Percentiles rank a stretch among this genome's conserved stretches.
phyloP scores from a whole-genome alignment of 495 filamentous ascomycete species.

The Aspergillus wentii region DNA sequence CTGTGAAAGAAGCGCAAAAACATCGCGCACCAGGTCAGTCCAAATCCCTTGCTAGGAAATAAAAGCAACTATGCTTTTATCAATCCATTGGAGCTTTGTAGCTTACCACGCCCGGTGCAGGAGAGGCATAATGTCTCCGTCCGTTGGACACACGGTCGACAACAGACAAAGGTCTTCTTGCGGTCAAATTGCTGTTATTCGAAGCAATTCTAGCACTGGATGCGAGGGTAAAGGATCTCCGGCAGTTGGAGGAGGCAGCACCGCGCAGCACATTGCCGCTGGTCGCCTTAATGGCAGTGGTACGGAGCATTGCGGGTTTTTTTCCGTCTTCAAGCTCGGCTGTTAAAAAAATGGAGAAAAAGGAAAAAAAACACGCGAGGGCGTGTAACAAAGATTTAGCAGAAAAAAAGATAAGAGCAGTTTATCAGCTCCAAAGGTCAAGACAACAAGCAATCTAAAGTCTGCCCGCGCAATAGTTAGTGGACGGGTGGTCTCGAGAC shows the following conservation, averaged over 20 bases:
- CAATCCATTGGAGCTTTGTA: too few species aligned
- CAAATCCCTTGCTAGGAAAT: too few species aligned
- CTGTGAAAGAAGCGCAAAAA: too few species aligned
- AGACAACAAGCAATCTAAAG: not conserved
- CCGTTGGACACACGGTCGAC: conserved; percentile 33
- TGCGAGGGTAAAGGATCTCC: conserved; percentile 42
- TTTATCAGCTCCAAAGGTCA: conserved; percentile 1
- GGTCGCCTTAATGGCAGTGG: conserved; percentile 42
- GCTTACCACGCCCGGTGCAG: conserved; percentile 47
- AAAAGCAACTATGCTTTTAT: too few species aligned
- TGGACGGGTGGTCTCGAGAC: too few species aligned
- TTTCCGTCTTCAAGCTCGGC: conserved; percentile 15
- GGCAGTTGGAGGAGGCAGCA: conserved; percentile 41
- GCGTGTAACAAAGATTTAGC: not conserved
- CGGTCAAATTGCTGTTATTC: conserved; percentile 41
- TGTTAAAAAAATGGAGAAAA: conserved; percentile 8
- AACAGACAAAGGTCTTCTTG: conserved; percentile 35
- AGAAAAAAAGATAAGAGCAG: not conserved
- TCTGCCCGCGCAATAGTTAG: too few species aligned
- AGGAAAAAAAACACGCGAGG: conserved; percentile 5
- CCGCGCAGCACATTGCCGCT: conserved; percentile 47
- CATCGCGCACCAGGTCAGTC: conserved; percentile 27
- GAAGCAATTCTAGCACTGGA: conserved; percentile 38
- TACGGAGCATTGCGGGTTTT: conserved; percentile 42
- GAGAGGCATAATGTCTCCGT: conserved; percentile 50